Percentiles rank a stretch among this genome's conserved stretches.
Conservation (phyloP, 768 basidiomycete species). For the Amanita fuliginea region DNA sequence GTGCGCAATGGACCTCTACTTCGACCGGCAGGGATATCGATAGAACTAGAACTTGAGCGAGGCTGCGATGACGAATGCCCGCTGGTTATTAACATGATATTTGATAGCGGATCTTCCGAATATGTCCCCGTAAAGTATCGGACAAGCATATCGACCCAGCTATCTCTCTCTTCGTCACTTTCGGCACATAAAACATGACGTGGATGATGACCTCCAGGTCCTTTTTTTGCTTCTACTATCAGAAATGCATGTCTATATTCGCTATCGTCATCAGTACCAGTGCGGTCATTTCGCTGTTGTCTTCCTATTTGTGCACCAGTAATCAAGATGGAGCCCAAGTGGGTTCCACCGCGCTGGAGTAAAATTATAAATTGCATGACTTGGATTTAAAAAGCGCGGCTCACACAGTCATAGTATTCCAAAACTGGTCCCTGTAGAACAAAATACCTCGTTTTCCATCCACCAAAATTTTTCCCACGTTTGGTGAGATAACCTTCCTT, state of each 20-base stretch:
- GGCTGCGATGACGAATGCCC: slow-evolving; percentile 27
- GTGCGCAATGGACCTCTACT: slow-evolving; percentile 29
- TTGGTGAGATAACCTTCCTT: slow-evolving; percentile 96
- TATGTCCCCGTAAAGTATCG: slow-evolving; percentile 78
- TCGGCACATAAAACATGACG: slow-evolving; percentile 95
- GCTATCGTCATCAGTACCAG: slow-evolving; percentile 69
- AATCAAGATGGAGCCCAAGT: slow-evolving; percentile 83
- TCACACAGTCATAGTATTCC: slow-evolving; percentile 92
- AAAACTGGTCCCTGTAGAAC: slow-evolving; percentile 84
- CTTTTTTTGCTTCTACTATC: slow-evolving; percentile 82
- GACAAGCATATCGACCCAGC: slow-evolving; percentile 91
- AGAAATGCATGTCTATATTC: slow-evolving; percentile 97
- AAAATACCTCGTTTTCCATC: slow-evolving; percentile 95
- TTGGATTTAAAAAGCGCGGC: slow-evolving; percentile 20
- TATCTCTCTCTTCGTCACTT: slow-evolving; percentile 87
- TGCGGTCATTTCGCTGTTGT: slow-evolving; percentile 60
- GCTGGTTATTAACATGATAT: slow-evolving; percentile 18
- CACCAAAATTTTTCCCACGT: slow-evolving; percentile 94
- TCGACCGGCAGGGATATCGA: slow-evolving; percentile 20
- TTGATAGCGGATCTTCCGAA: slow-evolving; percentile 51
- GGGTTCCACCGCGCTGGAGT: slow-evolving; percentile 70
- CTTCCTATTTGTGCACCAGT: slow-evolving; percentile 95
- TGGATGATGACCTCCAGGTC: slow-evolving; percentile 54
- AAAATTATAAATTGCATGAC: slow-evolving; percentile 12
- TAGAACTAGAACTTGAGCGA: slow-evolving; percentile 44